Conservation (phyloP, 345 rosid genomes). For the Brassica carinata region DNA sequence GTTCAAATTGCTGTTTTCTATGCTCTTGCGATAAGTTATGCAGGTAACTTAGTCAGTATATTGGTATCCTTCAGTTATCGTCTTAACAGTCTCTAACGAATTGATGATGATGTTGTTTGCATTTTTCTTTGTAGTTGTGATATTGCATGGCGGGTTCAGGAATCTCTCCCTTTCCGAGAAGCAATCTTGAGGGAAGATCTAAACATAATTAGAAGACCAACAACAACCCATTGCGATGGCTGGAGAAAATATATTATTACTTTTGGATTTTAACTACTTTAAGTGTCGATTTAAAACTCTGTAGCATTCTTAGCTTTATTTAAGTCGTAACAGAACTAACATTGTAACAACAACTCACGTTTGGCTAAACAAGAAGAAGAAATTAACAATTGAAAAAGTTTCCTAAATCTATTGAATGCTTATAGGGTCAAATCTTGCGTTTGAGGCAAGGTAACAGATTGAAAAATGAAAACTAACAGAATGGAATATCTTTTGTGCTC, state of each 20-base stretch:
- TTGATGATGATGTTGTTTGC: neutral
- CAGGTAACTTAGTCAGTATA: neutral
- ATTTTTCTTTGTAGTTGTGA: neutral
- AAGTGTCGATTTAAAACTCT: neutral
- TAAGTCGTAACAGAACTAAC: no score
- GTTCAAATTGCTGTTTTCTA: constrained; percentile 1
- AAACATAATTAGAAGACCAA: neutral
- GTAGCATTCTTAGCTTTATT: no score
- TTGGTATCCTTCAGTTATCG: neutral
- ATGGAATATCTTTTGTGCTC: no score
- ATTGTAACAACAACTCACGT: no score
- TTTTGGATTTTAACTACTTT: neutral
- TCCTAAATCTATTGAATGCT: no score
- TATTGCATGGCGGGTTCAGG: constrained; percentile 3
- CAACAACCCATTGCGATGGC: neutral
- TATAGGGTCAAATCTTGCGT: no score
- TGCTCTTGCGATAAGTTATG: constrained; percentile 7
- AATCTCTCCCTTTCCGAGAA: neutral
- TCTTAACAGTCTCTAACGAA: neutral
- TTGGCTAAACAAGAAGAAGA: no score
- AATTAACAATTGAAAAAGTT: no score
- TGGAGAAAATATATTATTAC: neutral
- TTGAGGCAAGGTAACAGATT: no score
- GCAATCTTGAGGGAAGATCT: neutral
- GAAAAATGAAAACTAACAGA: no score